Evolutionary conservation across 371 early-diverging fungal species (phyloP), one percentile per base, ranked within the genome.

Genomic region (Rhizopus microsporus): DNA sequence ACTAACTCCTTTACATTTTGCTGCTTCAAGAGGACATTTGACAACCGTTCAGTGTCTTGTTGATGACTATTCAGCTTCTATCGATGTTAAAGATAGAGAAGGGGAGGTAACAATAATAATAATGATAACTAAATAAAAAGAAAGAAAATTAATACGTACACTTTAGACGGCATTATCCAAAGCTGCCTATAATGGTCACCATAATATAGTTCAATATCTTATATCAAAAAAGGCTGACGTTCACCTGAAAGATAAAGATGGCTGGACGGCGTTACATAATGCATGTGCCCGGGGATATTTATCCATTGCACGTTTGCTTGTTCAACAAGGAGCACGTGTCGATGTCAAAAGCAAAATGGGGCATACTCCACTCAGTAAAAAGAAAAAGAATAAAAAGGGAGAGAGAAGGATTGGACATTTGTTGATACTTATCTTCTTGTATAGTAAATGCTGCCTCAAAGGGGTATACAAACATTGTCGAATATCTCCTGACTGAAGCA

Each of bases 181-280:
- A 65, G 92, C 93, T 1, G 85, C 89, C 16, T 87, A 85, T 57
- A 65, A 77, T 52, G 93, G 92, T 0, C 85, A 86, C 60, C 59
- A 71, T 12, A 67, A 71, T 3, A 79, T 90, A 9, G 86, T 90
- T 6, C 72, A 77, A 31, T 83, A 82, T 56, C 72, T 94, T 31
- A 34, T 93, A 1, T 66, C 72, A 30, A 73, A 70, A 7, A 44
- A 59, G 13, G 91, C 92, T 4, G 75, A 90, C 59, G 77, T 84
- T 17, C 60, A 78, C 38, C 82, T 82, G 29, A 60, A 74, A 12
- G 93, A 93, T 60, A 77, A 73, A 55, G 91, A 93, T 58, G 93
- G 93, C 1, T 94, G 92, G 92, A 86, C 90, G 8, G 84, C 88
- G 0, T 72, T 94, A 13, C 94, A 93, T 72, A 91, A 89, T 65